Percentiles rank a stretch among this genome's conserved stretches.
Evolutionary conservation across 345 rosid genomes (phyloP).

Genomic region (Salix koriyanagi): DNA sequence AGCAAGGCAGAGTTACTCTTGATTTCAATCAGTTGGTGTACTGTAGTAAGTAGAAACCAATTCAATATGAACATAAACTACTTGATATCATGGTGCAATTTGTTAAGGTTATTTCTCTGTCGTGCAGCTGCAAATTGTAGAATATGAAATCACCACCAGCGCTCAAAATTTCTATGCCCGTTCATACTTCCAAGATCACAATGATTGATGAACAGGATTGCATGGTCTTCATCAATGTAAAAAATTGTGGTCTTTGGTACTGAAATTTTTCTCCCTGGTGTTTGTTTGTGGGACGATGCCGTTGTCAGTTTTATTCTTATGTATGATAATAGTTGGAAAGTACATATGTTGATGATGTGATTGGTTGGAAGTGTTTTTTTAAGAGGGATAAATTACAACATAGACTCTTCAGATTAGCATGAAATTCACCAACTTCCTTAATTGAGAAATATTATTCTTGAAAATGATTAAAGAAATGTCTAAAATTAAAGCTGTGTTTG

Average conservation of each 20-base stretch:
- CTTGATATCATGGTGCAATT: background rate
- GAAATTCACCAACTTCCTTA: background rate
- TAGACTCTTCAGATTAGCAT: background rate
- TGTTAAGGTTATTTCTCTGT: background rate
- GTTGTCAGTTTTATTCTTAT: background rate
- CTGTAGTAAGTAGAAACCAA: constrained; percentile 46
- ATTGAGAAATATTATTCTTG: background rate
- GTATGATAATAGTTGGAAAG: background rate
- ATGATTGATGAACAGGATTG: background rate
- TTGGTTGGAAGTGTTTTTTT: background rate
- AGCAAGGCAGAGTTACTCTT: constrained; percentile 63
- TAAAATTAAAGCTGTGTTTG: background rate
- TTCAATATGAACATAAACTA: background rate
- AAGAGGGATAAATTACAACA: background rate
- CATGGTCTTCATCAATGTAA: background rate
- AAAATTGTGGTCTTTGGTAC: background rate
- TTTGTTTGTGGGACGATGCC: background rate
- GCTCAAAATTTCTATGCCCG: background rate
- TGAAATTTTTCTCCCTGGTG: background rate
- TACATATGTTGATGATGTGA: background rate
- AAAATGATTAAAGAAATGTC: background rate
- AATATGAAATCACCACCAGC: constrained; percentile 34
- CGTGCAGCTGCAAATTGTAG: constrained; percentile 63
- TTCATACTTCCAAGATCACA: background rate
- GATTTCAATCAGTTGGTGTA: constrained; percentile 66